phyloP scores from a whole-genome alignment of 495 filamentous ascomycete genomes.

The Pyrenopolyporus hunteri region DNA sequence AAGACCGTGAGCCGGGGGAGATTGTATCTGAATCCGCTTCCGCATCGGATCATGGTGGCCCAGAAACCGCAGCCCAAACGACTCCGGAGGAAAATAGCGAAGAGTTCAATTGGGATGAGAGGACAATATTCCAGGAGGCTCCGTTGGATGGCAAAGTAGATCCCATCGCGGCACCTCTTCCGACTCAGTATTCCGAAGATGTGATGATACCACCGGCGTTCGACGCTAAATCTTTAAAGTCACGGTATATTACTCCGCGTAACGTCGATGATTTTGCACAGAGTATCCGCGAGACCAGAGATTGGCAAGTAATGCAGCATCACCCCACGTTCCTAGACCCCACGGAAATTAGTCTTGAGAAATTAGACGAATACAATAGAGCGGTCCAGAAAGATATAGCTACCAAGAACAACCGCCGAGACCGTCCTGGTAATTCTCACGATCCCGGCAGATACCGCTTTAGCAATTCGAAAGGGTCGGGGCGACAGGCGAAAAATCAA shows the following conservation, averaged over 20 bases:
- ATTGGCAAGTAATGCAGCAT: constrained; percentile 51
- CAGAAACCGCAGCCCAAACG: background rate
- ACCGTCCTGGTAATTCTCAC: constrained; percentile 17
- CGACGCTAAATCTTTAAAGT: constrained; percentile 52
- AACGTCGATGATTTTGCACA: constrained; percentile 52
- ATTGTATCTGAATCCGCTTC: constrained; percentile 33
- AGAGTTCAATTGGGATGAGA: constrained; percentile 49
- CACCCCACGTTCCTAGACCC: constrained; percentile 55
- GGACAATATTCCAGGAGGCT: constrained; percentile 47
- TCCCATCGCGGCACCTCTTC: constrained; percentile 52
- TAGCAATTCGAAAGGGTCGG: constrained; percentile 11
- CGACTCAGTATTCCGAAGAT: constrained; percentile 47
- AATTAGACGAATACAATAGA: constrained; percentile 33
- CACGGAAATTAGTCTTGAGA: constrained; percentile 26
- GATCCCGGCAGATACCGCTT: constrained; percentile 14
- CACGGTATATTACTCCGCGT: constrained; percentile 52
- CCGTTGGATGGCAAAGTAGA: constrained; percentile 44
- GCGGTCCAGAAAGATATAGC: constrained; percentile 16
- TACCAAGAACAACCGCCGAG: constrained; percentile 11
- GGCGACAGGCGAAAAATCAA: constrained; percentile 24
- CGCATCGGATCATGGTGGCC: constrained; percentile 18
- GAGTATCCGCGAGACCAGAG: constrained; percentile 48
- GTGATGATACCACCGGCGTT: constrained; percentile 54
- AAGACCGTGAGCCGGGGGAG: constrained; percentile 36
- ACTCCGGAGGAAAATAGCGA: constrained; percentile 41